Percentiles rank a stretch among this genome's conserved stretches.
phyloP scores from a whole-genome alignment of 768 basidiomycete species.

The Plicaturopsis crispa region DNA sequence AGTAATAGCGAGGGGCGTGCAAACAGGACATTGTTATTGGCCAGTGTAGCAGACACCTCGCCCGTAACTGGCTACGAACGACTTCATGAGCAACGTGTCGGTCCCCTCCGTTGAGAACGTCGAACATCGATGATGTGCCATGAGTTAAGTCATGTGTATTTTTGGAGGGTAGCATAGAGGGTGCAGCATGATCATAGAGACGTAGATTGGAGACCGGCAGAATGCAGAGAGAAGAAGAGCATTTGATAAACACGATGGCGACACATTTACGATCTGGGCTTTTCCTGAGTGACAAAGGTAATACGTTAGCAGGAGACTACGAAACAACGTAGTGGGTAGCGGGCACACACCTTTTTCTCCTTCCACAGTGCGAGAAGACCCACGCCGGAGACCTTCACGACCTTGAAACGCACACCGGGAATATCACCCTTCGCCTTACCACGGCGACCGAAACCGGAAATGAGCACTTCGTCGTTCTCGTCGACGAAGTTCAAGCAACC shows the following conservation, averaged over 20 bases:
- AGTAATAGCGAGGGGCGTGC: too few species aligned
- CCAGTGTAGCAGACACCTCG: too few species aligned
- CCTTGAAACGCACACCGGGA: constrained; percentile 99
- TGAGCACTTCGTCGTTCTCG: constrained; percentile 99
- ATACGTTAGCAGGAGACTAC: constrained; percentile 2
- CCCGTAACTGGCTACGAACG: too few species aligned
- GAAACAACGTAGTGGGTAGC: too few species aligned
- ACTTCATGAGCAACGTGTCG: too few species aligned
- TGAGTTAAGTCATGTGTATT: too few species aligned
- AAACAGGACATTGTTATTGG: too few species aligned
- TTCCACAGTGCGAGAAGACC: constrained; percentile 98
- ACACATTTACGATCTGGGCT: constrained; percentile 51
- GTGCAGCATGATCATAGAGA: constrained; percentile 22
- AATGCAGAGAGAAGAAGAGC: constrained; percentile 2
- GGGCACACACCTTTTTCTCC: constrained; percentile 84
- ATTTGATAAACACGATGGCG: constrained; percentile 6
- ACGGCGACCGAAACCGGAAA: constrained; percentile 99
- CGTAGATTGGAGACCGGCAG: constrained; percentile 4
- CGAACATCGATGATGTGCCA: too few species aligned
- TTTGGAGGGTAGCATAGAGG: constrained; percentile 11
- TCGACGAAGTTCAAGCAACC: constrained; percentile 98
- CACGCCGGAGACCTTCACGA: constrained; percentile 99
- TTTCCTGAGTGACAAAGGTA: constrained; percentile 41
- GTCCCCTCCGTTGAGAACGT: too few species aligned
- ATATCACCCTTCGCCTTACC: constrained; percentile 99